Evolutionary conservation across 208 protist genomes (phyloP).

Genomic region (Lotmaria passim): DNA sequence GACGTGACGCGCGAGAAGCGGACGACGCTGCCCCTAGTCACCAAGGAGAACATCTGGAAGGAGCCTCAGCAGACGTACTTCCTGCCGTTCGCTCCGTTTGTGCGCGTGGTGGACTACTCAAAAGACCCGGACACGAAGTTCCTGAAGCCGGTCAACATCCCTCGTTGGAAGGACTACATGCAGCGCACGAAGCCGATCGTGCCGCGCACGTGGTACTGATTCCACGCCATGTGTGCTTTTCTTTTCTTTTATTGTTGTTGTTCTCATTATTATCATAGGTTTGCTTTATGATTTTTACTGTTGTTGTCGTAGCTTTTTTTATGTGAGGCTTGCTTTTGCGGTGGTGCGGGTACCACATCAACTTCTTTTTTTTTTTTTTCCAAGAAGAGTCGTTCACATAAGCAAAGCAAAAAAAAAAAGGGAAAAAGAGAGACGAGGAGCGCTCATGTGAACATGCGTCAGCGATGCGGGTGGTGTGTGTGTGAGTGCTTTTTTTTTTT

Average conservation of each 20-base stretch:
- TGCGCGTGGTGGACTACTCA: slow-evolving; percentile 88
- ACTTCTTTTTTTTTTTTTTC: no score
- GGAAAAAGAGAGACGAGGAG: no score
- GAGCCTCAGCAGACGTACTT: slow-evolving; percentile 89
- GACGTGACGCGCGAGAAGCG: slow-evolving; percentile 73
- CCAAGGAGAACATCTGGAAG: slow-evolving; percentile 86
- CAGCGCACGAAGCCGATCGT: slow-evolving; percentile 88
- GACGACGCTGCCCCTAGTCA: slow-evolving; percentile 65
- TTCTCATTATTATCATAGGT: background rate
- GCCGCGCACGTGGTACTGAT: slow-evolving; percentile 89
- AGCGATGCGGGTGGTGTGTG: no score
- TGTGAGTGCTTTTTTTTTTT: no score
- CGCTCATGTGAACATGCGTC: no score
- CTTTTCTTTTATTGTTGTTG: slow-evolving; percentile 3
- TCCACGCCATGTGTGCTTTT: background rate
- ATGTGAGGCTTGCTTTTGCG: no score
- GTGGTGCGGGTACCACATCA: no score
- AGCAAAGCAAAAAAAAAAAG: no score
- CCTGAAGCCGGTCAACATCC: slow-evolving; percentile 84
- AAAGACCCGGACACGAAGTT: slow-evolving; percentile 90
- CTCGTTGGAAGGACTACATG: slow-evolving; percentile 94
- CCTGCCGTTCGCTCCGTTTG: slow-evolving; percentile 85
- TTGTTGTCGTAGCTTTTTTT: no score
- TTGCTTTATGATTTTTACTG: no score
- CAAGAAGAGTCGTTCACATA: no score